phyloP scores from a whole-genome alignment of 2,329 filamentous ascomycete genomes.

The Penicillium sp. region DNA sequence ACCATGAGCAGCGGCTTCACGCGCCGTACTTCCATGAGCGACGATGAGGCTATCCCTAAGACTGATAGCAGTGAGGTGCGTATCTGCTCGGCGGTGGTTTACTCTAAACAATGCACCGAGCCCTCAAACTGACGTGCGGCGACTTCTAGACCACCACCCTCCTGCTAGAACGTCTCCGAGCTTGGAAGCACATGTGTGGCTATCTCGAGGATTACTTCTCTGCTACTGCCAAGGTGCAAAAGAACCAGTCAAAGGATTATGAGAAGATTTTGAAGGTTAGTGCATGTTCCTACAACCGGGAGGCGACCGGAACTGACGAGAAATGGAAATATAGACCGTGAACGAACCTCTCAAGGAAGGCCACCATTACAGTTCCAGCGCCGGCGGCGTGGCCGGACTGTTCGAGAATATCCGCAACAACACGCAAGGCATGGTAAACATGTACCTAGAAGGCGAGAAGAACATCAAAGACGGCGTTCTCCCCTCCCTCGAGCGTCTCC shows the following conservation, averaged over 20 bases:
- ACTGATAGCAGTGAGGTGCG: conserved; percentile 43
- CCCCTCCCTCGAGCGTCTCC: conserved; percentile 82
- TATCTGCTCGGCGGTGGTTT: conserved; percentile 1
- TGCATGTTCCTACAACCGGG: background rate
- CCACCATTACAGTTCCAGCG: conserved; percentile 84
- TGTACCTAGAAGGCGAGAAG: conserved; percentile 87
- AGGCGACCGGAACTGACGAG: background rate
- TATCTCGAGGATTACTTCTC: conserved; percentile 88
- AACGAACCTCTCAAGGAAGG: conserved; percentile 81
- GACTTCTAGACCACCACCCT: conserved; percentile 64
- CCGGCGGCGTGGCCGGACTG: conserved; percentile 82
- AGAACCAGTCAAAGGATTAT: conserved; percentile 84
- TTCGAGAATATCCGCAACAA: conserved; percentile 94
- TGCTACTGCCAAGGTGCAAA: conserved; percentile 81
- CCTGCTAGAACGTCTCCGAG: conserved; percentile 80
- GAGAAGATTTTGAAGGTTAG: conserved; percentile 83
- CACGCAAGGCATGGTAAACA: conserved; percentile 72
- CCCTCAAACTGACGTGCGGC: conserved; percentile 2
- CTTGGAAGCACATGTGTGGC: conserved; percentile 91
- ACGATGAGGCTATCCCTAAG: conserved; percentile 42
- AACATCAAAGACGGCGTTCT: conserved; percentile 80
- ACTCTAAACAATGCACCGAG: background rate
- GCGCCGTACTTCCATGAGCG: conserved; percentile 36
- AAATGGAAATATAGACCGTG: conserved; percentile 59
- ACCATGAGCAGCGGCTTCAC: conserved; percentile 33